A percentile compares a stretch with the other conserved stretches of the same genome.
phyloP scores from a whole-genome alignment of 2,329 filamentous ascomycete species.

The Byssoonygena ceratinophila region DNA sequence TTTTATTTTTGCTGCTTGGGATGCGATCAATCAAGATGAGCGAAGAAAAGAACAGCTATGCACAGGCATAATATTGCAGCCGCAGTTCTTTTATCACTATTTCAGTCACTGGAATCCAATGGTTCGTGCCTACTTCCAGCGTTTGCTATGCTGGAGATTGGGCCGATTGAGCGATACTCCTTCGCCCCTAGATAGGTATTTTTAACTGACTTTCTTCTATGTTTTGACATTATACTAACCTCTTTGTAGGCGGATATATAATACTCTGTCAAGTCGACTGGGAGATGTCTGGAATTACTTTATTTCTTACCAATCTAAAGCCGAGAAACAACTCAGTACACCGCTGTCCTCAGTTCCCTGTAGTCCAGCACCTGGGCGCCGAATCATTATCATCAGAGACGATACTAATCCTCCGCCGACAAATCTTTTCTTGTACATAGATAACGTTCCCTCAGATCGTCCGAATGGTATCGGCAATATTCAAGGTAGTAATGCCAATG shows the following conservation, averaged over 20 bases:
- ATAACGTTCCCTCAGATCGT: constrained; percentile 22
- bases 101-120: constrained; percentile 96
- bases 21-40: constrained; percentile 55
- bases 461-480: constrained; percentile 23
- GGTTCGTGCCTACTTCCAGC: constrained; percentile 88
- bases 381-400: constrained; percentile 79
- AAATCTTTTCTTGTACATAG: constrained; percentile 39
- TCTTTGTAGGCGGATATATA: constrained; percentile 54
- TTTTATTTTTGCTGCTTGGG: constrained; percentile 73
- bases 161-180: constrained; percentile 62
- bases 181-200: constrained; percentile 57
- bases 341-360: constrained; percentile 69
- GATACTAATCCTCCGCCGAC: constrained; percentile 51
- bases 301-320: constrained; percentile 59
- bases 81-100: constrained; percentile 63
- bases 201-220: constrained; percentile 17
- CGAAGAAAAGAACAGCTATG: constrained; percentile 60
- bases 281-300: constrained; percentile 69
- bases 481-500: constrained; percentile 21
- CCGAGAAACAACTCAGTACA: constrained; percentile 46
- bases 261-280: constrained; percentile 56
- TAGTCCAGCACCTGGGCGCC: constrained; percentile 70
- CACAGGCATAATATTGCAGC: constrained; percentile 62
- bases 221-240: constrained; percentile 18
- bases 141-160: constrained; percentile 78